Base-by-base conservation (phyloP, 148 eudicot genomes). In the Amaranthus cruentus region DNA sequence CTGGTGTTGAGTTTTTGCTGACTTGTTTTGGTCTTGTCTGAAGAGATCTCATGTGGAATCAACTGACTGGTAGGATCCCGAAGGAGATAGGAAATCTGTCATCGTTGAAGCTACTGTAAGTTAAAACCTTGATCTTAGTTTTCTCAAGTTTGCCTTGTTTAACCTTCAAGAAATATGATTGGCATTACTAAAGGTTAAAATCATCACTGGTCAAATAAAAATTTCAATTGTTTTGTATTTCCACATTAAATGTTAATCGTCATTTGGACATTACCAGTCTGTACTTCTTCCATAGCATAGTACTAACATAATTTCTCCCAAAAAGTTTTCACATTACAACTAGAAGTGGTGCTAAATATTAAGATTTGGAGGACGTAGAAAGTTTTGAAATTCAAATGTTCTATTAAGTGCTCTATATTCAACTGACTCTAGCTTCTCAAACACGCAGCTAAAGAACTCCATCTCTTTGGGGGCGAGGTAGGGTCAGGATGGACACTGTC, bases 11-110 rank as follows among this genome's bases (percentile, higher is more conserved):
- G 38, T 12, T 66, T 42, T 68, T 71, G 59, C 63, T 76, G 67
- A 69, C 57, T 56, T 4, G 48, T 56, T n/a, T 42, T 69, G 21
- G 2, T 50, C 72, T 60, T 71, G 51, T 71, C 51, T 74, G 66
- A 71, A 93, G 98, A 78, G 87, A 90, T 76, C 82, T 93, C 81
- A 89, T 93, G 95, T 93, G 98, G 98, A 93, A 93, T 78, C 70
- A 81, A 11, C 76, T 90, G 51, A 84, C 73, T 70, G 98, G 98
- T 48, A 77, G 78, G 77, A 86, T 90, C 63, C 96, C 98, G 2
- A 87, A 86, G 85, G 94, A 93, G 92, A 85, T 93, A 63, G 96
- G 96, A 64, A 91, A 80, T 48, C 87, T 90, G 38, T 75, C 86
- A 74, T 79, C 88, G 75, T 84, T 93, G 73, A 69, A 67, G 69